Evolutionary conservation across 495 filamentous ascomycete genomes (phyloP).

Genomic region (Penicillium herquei): DNA sequence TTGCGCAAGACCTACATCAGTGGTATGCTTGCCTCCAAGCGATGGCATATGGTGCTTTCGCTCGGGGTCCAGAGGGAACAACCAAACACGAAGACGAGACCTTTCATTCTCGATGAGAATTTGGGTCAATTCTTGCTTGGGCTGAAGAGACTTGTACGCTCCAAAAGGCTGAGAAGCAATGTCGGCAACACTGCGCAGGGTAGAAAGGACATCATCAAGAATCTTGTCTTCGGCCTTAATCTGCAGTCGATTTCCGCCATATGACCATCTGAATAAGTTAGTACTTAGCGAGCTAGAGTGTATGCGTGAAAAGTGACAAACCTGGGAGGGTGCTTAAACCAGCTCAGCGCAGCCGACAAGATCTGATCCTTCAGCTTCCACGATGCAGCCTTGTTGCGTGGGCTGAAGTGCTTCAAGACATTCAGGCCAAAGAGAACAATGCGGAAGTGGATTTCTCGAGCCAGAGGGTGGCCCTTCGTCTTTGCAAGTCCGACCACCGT

Average conservation of each 20-base stretch:
- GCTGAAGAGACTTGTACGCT: constrained; percentile 61
- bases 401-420: constrained; percentile 67
- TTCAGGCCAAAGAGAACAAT: constrained; percentile 77
- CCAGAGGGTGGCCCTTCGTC: constrained; percentile 76
- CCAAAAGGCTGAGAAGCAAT: constrained; percentile 56
- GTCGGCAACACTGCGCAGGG: constrained; percentile 54
- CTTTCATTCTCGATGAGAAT: constrained; percentile 83
- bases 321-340: constrained; percentile 80
- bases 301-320: constrained; percentile 18
- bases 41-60: constrained; percentile 52
- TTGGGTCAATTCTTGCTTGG: constrained; percentile 77
- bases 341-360: constrained; percentile 77
- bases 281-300: not conserved
- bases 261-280: constrained; percentile 67
- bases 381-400: constrained; percentile 55
- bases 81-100: constrained; percentile 81
- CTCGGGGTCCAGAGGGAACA: constrained; percentile 75
- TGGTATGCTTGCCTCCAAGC: constrained; percentile 29
- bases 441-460: constrained; percentile 87
- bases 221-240: constrained; percentile 87
- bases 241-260: constrained; percentile 89
- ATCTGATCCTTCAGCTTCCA: constrained; percentile 86
- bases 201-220: constrained; percentile 69
- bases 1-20: constrained; percentile 26
- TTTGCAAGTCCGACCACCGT: constrained; percentile 70